A percentile compares a stretch with the other conserved stretches of the same genome.
These are phyloP conservation scores for Corchorus olitorius DNA, from an alignment of 345 rosid species.

Conservation along the genomic window DNA sequence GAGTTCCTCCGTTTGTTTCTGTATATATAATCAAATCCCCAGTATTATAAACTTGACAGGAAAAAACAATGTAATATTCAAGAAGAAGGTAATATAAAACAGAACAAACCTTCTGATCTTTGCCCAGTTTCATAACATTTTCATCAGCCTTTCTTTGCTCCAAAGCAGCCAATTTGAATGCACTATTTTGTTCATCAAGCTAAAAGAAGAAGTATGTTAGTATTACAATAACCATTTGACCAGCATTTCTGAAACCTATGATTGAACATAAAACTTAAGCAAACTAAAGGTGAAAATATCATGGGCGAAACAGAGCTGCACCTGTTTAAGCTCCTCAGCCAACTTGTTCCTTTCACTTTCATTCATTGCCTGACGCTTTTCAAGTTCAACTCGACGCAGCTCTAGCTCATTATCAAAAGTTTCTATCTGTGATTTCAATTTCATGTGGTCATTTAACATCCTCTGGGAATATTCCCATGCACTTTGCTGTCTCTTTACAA, in stretches of 20 bases:
- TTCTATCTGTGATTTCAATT: constrained; percentile 71
- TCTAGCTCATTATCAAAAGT: constrained; percentile 77
- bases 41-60: constrained; percentile 7
- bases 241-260: not conserved
- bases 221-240: not conserved
- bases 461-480: constrained; percentile 77
- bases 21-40: constrained; percentile 22
- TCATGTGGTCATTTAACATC: constrained; percentile 83
- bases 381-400: constrained; percentile 61
- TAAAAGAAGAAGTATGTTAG: constrained; percentile 29
- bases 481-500: constrained; percentile 67
- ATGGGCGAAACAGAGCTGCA: constrained; percentile 15
- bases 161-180: constrained; percentile 68
- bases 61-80: not conserved
- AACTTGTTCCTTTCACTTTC: constrained; percentile 70
- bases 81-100: constrained; percentile 24
- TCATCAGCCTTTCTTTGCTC: constrained; percentile 83
- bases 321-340: constrained; percentile 76
- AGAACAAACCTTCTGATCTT: constrained; percentile 78
- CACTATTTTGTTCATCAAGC: constrained; percentile 60
- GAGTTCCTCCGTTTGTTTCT: constrained; percentile 79
- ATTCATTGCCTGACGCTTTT: constrained; percentile 80
- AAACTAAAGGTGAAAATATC: not conserved
- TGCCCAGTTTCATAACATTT: constrained; percentile 71
- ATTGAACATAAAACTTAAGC: not conserved